Evolutionary conservation across 2,329 filamentous ascomycete genomes (phyloP), one percentile per base, ranked within the genome.

Genomic region (Beauveria caledonica): DNA sequence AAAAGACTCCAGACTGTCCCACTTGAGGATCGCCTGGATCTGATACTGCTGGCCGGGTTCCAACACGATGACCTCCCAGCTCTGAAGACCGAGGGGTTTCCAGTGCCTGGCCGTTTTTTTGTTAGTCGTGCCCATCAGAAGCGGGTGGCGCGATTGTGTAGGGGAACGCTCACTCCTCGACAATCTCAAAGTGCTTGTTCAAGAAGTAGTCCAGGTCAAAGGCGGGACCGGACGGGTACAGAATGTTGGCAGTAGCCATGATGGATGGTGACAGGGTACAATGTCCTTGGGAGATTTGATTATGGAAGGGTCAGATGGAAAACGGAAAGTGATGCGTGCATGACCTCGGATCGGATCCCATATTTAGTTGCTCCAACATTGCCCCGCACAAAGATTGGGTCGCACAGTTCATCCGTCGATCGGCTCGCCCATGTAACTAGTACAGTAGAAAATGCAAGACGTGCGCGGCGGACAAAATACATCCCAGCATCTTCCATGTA

Each of bases 181-280:
- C 75, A 3, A 81, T 68, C 1, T 75, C 72, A 74, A 81, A 77
- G 71, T 81, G 78, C 21, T 63, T 73, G 3, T 65, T 59, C 42
- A 79, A 66, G 66, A 80, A 82, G 73, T 81, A 81, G 39, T 78
- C 71, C 64, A 78, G 69, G 69, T 81, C 68, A 70, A 81, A 81
- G 62, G 69, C 70, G 42, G 68, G 66, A n/a, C 69, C 73, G 52
- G 70, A 67, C 4, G 77, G 76, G 67, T 80, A 81, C 46, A 76
- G 60, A 29, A 75, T 67, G 33, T 67, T 67, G 57, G 69, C 44
- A 62, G 64, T 63, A 29, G 62, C 33, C 63, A 55, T 55, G 39
- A 3, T n/a, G 1, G 3, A 42, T 44, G 21, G 17, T 33, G n/a
- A 53, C 8, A 4, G 10, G 10, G 8, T 21, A 19, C n/a, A n/a